These are phyloP conservation scores for Debaryomyces sp. DNA, from an alignment of 1,139 yeast genomes.

Conservation along the genomic window DNA sequence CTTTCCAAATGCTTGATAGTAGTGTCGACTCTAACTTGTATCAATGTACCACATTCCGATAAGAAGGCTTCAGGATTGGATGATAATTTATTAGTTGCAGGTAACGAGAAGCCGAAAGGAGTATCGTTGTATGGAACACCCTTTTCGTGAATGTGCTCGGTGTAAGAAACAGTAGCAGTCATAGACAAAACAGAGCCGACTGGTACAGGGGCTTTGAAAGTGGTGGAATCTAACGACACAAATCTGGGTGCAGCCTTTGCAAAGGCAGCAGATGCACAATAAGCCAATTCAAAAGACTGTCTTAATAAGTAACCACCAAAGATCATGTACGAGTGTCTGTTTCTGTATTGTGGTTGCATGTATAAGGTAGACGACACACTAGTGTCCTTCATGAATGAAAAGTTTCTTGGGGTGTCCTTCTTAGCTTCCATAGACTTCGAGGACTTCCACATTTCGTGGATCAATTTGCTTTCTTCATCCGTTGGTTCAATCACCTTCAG, in stretches of 20 bases:
- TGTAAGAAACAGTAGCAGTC: constrained; percentile 81
- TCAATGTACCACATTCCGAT: constrained; percentile 79
- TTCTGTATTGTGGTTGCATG: constrained; percentile 96
- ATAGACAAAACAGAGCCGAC: constrained; percentile 87
- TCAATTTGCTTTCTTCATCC: constrained; percentile 64
- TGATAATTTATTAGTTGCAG: constrained; percentile 59
- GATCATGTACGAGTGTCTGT: constrained; percentile 90
- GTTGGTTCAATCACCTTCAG: constrained; percentile 71
- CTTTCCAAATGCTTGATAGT: constrained; percentile 69
- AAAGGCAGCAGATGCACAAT: constrained; percentile 89
- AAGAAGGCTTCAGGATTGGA: constrained; percentile 59
- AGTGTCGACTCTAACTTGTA: constrained; percentile 89
- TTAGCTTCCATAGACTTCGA: constrained; percentile 45
- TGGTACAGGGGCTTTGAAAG: constrained; percentile 92
- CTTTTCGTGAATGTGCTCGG: constrained; percentile 65
- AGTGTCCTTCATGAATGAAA: constrained; percentile 73
- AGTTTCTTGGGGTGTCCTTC: constrained; percentile 40
- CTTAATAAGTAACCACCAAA: constrained; percentile 92
- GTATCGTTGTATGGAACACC: constrained; percentile 33
- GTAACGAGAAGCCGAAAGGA: constrained; percentile 53
- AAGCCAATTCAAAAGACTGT: constrained; percentile 90
- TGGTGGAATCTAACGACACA: constrained; percentile 86
- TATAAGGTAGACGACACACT: constrained; percentile 71
- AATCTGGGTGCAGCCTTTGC: constrained; percentile 83
- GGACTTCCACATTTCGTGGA: constrained; percentile 77